Evolutionary conservation across 306 rosid genomes (phyloP), one percentile per base, ranked within the genome.

Genomic region (Inga leiocalycina): DNA sequence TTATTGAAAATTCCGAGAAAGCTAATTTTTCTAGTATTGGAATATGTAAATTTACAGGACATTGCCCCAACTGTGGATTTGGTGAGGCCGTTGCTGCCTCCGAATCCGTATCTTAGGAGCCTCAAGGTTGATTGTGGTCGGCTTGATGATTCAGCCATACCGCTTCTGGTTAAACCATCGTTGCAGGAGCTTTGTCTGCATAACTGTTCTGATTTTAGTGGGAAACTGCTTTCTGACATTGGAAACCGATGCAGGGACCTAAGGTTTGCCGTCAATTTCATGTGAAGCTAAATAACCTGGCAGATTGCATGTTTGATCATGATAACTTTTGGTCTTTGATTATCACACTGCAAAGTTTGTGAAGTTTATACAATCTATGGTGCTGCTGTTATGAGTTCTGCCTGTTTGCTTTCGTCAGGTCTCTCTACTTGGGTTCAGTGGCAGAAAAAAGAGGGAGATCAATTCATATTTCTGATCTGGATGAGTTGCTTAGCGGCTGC

Each of bases 401-500:
- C 88, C 77, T 78, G 81, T 87, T 80, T 80, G 45, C 78, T 71
- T 78, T 61, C 79, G 61, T 88, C 90, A 92, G 97, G 93, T 91
- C 93, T 82, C 97, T 96, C 80, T 93, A 89, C 85, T 87, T 96
- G 94, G 94, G 98, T 24, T 96, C 97, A 3, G 94, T 96, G 37
- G 98, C 97, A 0, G 97, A 90, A 67, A 92, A 88, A 45, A 86
- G 93, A 90, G 96, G 93, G 85, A 95, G 92, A 88, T 77, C 91
- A 1, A 87, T 96, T 91, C 93, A 96, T 77, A 86, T 88, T 74
- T 84, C 94, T 64, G 97, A 96, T 91, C 89, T 96, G 87, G 92
- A 92, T 85, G 98, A 92, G 83, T 91, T 96, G 78, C 98, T 96
- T 68, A 27, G 75, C 73, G 97, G 99, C 84, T 96, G 98, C 90